Percentiles rank a stretch among this genome's conserved stretches.
Conservation (phyloP, 2,329 filamentous ascomycete species). For the Cladosporium sp. region DNA sequence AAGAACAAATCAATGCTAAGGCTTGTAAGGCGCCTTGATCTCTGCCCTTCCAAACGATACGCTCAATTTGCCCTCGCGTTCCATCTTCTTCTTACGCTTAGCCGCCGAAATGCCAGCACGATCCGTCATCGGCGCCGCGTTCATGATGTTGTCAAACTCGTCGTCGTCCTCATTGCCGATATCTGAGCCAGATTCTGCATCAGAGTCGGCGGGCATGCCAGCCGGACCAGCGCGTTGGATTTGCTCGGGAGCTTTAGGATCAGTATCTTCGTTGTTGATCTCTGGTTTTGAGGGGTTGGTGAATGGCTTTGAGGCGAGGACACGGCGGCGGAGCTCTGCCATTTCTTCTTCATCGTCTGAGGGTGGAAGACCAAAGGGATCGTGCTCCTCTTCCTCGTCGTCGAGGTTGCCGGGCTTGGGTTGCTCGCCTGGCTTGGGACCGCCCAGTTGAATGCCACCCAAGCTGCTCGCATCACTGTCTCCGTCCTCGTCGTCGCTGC, state of each 20-base stretch:
- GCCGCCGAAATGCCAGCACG: slow-evolving; percentile 68
- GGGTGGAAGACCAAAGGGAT: slow-evolving; percentile 74
- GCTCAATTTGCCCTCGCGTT: slow-evolving; percentile 39
- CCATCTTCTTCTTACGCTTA: slow-evolving; percentile 51
- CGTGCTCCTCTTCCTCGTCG: slow-evolving; percentile 49
- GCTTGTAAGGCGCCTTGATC: slow-evolving; percentile 39
- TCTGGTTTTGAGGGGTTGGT: slow-evolving; percentile 47
- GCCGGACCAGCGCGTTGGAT: slow-evolving; percentile 49
- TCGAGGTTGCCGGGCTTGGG: slow-evolving; percentile 34
- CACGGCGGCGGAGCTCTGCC: slow-evolving; percentile 83
- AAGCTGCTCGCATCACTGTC: slow-evolving; percentile 32
- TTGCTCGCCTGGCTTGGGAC: slow-evolving; percentile 50
- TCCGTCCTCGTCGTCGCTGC: slow-evolving; percentile 42
- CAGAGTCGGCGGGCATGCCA: slow-evolving; percentile 48
- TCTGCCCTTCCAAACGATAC: slow-evolving; percentile 48
- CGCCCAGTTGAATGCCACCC: slow-evolving; percentile 32
- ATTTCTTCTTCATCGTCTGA: slow-evolving; percentile 80
- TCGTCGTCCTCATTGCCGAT: slow-evolving; percentile 61
- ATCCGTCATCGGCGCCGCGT: slow-evolving; percentile 85
- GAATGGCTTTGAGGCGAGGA: slow-evolving; percentile 90
- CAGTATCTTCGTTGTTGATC: slow-evolving; percentile 30
- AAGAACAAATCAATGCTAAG: background rate
- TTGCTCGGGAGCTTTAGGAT: slow-evolving; percentile 58
- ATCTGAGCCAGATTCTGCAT: slow-evolving; percentile 69
- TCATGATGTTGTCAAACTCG: slow-evolving; percentile 88